These are phyloP conservation scores for Phaffomyces antillensis DNA, from an alignment of 805 yeast genomes.

Conservation along the genomic window DNA sequence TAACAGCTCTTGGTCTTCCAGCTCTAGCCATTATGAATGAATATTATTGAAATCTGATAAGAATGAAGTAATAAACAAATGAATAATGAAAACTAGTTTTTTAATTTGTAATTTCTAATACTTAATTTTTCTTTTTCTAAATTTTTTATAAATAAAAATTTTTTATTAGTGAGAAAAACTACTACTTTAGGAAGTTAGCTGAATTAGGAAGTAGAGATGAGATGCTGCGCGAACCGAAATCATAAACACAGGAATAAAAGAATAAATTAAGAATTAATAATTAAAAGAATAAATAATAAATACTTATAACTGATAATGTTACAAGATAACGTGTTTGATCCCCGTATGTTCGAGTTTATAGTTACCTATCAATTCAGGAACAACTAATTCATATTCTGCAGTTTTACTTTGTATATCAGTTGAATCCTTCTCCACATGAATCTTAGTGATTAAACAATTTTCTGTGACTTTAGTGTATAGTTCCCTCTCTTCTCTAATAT, in stretches of 20 bases:
- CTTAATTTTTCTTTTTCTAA: not conserved
- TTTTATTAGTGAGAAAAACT: not conserved
- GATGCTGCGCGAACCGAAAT: constrained; percentile 7
- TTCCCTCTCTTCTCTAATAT: constrained; percentile 25
- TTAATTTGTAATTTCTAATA: too few relatives aligned
- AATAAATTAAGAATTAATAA: not conserved
- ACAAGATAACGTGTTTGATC: constrained; percentile 6
- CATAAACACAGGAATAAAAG: not conserved
- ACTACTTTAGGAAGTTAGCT: not conserved
- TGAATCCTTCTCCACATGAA: constrained; percentile 67
- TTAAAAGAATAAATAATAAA: not conserved
- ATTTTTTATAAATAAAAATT: constrained; percentile 3
- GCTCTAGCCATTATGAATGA: constrained; percentile 4
- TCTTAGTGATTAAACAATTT: constrained; percentile 56
- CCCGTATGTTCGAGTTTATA: constrained; percentile 15
- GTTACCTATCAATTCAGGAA: constrained; percentile 47
- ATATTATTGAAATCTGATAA: not conserved
- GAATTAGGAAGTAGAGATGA: constrained; percentile 6
- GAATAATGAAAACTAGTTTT: not conserved
- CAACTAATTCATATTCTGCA: constrained; percentile 56
- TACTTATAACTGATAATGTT: not conserved
- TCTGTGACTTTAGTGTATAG: constrained; percentile 48
- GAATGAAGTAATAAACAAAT: not conserved
- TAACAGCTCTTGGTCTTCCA: not conserved
- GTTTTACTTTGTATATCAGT: constrained; percentile 43